phyloP scores from a whole-genome alignment of 345 rosid species.

The Ricinus communis region DNA sequence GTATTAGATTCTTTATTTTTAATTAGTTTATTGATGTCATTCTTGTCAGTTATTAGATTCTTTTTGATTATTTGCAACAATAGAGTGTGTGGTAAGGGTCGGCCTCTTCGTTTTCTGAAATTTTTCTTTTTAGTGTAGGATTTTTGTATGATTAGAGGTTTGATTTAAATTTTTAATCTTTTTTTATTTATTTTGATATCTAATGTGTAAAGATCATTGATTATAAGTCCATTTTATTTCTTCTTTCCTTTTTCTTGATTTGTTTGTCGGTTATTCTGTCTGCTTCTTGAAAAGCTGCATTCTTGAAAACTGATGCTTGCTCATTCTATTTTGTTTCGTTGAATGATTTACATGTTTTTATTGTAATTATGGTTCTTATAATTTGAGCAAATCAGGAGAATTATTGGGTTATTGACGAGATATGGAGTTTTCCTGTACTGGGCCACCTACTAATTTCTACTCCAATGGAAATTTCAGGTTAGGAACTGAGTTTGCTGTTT shows the following conservation, averaged over 20 bases:
- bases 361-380: neutral
- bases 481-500: constrained; percentile 1
- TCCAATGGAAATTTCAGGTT: neutral
- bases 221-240: neutral
- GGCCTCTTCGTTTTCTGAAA: neutral
- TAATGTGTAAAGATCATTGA: neutral
- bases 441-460: neutral
- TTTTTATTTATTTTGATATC: too few species aligned
- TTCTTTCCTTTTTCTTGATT: neutral
- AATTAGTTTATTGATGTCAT: neutral
- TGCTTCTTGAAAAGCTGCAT: neutral
- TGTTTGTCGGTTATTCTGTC: constrained; percentile 3
- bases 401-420: neutral
- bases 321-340: neutral
- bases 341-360: neutral
- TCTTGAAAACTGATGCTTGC: neutral
- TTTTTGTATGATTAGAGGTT: neutral
- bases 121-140: neutral
- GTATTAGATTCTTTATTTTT: neutral
- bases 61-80: neutral
- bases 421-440: neutral
- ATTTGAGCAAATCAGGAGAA: neutral
- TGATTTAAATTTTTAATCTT: neutral
- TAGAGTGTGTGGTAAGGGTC: neutral
- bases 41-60: neutral